These are phyloP conservation scores for Pythium vanterpoolii DNA, from an alignment of 352 stramenopile genomes.

Conservation along the genomic window DNA sequence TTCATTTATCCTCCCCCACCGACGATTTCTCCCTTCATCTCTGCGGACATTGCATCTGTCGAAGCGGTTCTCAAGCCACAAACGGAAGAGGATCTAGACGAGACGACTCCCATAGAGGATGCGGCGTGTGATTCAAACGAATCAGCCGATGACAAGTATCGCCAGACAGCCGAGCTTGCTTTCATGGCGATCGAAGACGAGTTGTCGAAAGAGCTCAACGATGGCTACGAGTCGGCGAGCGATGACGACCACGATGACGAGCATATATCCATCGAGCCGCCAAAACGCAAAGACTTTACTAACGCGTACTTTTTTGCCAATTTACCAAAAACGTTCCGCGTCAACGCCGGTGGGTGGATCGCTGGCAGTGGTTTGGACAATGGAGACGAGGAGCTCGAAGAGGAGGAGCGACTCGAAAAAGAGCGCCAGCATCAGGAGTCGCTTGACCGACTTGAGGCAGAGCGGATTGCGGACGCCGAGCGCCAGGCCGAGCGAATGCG, in stretches of 20 bases:
- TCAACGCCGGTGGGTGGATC: slow-evolving; percentile 44
- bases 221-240: slow-evolving; percentile 27
- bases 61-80: not conserved
- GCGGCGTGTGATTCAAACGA: not conserved
- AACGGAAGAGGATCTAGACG: not conserved
- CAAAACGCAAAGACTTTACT: slow-evolving; percentile 66
- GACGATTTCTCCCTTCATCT: too few species aligned
- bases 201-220: slow-evolving; percentile 30
- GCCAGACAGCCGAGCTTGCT: slow-evolving; percentile 23
- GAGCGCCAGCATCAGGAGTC: slow-evolving; percentile 56
- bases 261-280: slow-evolving; percentile 30
- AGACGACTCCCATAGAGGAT: not conserved
- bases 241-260: slow-evolving; percentile 48
- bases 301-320: slow-evolving; percentile 72
- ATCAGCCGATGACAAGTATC: slow-evolving; percentile 5
- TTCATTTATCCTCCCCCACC: slow-evolving; percentile 31
- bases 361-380: slow-evolving; percentile 65
- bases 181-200: slow-evolving; percentile 35
- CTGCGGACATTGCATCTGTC: not conserved
- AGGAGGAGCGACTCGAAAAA: slow-evolving; percentile 56
- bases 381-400: slow-evolving; percentile 68
- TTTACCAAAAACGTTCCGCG: slow-evolving; percentile 40
- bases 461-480: slow-evolving; percentile 52
- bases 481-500: slow-evolving; percentile 43
- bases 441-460: slow-evolving; percentile 56